phyloP scores from a whole-genome alignment of 225 moss, liverwort and hornwort genomes.

The Rhytidiadelphus loreus region DNA sequence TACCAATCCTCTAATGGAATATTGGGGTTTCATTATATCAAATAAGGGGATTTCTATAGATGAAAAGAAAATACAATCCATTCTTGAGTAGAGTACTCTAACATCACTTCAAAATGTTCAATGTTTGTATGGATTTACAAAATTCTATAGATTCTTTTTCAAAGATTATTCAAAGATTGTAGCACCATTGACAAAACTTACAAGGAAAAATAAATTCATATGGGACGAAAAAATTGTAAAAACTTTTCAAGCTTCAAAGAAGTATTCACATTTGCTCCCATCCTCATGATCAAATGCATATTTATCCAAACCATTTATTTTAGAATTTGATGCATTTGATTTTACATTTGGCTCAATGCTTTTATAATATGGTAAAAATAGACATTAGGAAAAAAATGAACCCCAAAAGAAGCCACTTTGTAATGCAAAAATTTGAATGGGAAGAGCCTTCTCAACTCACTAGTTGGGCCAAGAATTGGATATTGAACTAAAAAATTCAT shows the following conservation, averaged over 20 bases:
- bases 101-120: neutral
- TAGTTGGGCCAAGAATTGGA: no score
- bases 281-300: no score
- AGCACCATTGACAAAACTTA: neutral
- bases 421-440: no score
- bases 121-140: neutral
- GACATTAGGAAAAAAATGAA: no score
- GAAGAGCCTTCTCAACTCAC: no score
- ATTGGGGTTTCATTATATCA: no score
- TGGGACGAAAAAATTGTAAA: neutral
- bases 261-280: neutral
- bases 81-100: neutral
- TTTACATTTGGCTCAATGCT: neutral
- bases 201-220: neutral
- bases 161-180: neutral
- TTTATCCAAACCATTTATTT: no score
- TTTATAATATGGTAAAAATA: neutral
- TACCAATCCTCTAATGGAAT: neutral
- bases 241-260: neutral
- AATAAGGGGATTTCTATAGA: no score
- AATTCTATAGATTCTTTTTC: neutral
- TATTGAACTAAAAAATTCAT: no score
- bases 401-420: no score
- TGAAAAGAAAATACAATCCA: no score
- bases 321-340: neutral